These are phyloP conservation scores for Penstemon barbatus DNA, from an alignment of 257 asterid species.

Conservation along the genomic window DNA sequence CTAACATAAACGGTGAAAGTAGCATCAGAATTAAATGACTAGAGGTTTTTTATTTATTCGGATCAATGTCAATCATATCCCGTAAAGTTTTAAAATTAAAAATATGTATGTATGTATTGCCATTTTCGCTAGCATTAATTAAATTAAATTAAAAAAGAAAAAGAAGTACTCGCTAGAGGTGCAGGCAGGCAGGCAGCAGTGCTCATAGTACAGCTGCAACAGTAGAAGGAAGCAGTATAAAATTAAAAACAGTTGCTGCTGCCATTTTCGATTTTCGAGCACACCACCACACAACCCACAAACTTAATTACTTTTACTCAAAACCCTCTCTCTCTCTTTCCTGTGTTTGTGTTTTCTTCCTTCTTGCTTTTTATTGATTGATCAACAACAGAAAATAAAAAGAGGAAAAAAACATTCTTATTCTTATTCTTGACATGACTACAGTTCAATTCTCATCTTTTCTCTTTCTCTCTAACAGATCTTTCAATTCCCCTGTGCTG, in stretches of 20 bases:
- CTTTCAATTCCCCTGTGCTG: slow-evolving; percentile 17
- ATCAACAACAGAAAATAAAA: not conserved
- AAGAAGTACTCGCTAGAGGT: slow-evolving; percentile 42
- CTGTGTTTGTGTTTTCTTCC: slow-evolving; percentile 18
- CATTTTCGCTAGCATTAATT: not conserved
- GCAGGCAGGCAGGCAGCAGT: slow-evolving; percentile 38
- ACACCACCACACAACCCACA: not conserved
- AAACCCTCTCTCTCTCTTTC: slow-evolving; percentile 13
- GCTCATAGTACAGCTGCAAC: slow-evolving; percentile 34
- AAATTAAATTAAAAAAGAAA: not conserved
- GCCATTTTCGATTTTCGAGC: slow-evolving; percentile 85
- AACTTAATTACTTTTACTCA: not conserved
- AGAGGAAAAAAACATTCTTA: not conserved
- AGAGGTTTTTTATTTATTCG: too few species aligned
- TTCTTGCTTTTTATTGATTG: slow-evolving; percentile 9
- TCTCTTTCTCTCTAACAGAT: slow-evolving; percentile 21
- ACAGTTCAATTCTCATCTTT: slow-evolving; percentile 16
- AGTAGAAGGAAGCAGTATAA: slow-evolving; percentile 41
- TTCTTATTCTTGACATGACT: slow-evolving; percentile 36
- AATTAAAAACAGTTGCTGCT: slow-evolving; percentile 41
- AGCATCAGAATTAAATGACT: too few species aligned
- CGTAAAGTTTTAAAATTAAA: too few species aligned
- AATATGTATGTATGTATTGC: too few species aligned
- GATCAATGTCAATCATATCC: too few species aligned
- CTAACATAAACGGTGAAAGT: too few species aligned